phyloP scores from a whole-genome alignment of 257 asterid species.

The Forsythia viridissima region DNA sequence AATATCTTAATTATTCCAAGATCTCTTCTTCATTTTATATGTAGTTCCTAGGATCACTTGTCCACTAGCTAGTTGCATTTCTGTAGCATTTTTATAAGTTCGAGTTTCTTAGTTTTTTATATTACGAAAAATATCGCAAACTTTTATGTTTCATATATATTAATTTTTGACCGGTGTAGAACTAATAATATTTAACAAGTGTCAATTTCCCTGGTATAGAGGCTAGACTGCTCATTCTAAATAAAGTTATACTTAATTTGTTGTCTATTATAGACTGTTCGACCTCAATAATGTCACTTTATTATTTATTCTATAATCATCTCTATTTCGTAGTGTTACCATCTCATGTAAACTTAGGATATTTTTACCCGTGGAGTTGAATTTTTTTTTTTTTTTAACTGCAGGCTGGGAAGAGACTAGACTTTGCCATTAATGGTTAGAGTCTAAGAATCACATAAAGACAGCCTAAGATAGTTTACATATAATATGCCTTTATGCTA shows the following conservation, averaged over 20 bases:
- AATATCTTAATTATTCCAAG: slow-evolving; percentile 27
- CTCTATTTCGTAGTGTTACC: background rate
- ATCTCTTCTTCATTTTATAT: slow-evolving; percentile 28
- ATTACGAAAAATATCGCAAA: no score
- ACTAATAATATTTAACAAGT: no score
- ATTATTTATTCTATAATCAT: background rate
- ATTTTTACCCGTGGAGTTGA: background rate
- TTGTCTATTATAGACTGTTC: background rate
- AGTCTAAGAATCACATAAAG: slow-evolving; percentile 22
- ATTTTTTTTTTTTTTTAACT: background rate
- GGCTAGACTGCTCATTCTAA: no score
- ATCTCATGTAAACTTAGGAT: no score
- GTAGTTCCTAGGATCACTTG: slow-evolving; percentile 34
- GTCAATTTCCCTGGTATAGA: no score
- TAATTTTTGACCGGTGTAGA: no score
- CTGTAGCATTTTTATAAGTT: background rate
- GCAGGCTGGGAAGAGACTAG: background rate
- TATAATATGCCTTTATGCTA: background rate
- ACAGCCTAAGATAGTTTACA: slow-evolving; percentile 16
- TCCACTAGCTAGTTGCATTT: slow-evolving; percentile 25
- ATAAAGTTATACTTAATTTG: background rate
- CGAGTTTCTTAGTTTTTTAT: background rate
- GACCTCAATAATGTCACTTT: background rate
- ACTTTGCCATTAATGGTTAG: slow-evolving; percentile 8
- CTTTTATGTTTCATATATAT: no score